Evolutionary conservation across 208 protist genomes (phyloP), one percentile per base, ranked within the genome.

Genomic region (Trypanosoma scelopori): DNA sequence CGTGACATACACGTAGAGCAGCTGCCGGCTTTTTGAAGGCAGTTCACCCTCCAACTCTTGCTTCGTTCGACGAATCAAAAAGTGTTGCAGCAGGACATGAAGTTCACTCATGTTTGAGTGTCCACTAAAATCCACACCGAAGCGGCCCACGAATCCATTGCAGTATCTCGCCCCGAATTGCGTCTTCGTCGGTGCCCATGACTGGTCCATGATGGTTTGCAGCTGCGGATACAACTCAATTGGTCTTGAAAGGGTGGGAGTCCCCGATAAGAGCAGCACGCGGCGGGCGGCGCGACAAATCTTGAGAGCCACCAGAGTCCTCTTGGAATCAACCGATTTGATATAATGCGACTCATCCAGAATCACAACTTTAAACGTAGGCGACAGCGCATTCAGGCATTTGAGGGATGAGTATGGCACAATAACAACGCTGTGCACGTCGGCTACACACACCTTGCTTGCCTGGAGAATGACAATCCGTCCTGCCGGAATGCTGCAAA

Each of bases 311-410:
- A 64, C 52, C 48, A 90, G 63, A 9, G 93, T 88, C n/a, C 94
- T 79, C 57, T 97, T 82, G 50, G 90, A 62, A 28, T 89, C 89
- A 0, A 69, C 73, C 30, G 79, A 87, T 62, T 99, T 99, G 56
- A 99, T 90, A 61, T 89, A 94, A 85, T 99, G 97, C 12, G 89
- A 93, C 82, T 99, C 97, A 81, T 99, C 97, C 18, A 91, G 69
- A 27, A 98, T 95, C 11, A 98, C 91, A 0, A 97, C 76, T 20
- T 85, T 80, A 62, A 97, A 98, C 18, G 42, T 74, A 22, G 18
- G 23, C 15, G 30, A 39, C 1, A 70, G 53, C 5, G 56, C 23
- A 66, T 92, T 67, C 46, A 93, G 67, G 70, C 70, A 82, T 64
- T 95, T 84, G 43, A 93, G 62, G 39, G 82, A 91, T 51, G 77